Conservation (phyloP, 257 asterid species). For the Nicotiana obtusifolia region DNA sequence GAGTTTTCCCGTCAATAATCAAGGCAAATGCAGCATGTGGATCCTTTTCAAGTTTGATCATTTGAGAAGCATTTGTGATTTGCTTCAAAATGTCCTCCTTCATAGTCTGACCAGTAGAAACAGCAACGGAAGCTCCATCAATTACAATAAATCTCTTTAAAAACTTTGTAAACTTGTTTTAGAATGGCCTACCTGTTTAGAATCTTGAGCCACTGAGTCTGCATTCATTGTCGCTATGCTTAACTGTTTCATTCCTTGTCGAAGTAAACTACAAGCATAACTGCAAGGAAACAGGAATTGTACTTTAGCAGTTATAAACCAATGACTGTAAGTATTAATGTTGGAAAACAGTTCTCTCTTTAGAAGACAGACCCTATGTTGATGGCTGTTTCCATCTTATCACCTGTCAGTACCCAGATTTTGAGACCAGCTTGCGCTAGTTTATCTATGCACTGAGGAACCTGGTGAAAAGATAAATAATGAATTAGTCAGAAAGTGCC, state of each 20-base stretch:
- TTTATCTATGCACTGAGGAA: constrained; percentile 98
- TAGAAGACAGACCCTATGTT: constrained; percentile 85
- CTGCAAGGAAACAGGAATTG: constrained; percentile 36
- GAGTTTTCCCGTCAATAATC: constrained; percentile 87
- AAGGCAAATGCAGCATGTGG: constrained; percentile 96
- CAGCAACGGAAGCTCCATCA: constrained; percentile 11
- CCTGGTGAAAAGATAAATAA: constrained; percentile 37
- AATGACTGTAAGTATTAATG: neutral
- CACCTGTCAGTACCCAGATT: constrained; percentile 99
- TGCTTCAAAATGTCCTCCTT: constrained; percentile 68
- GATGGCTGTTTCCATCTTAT: constrained; percentile 99
- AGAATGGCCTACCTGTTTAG: constrained; percentile 50
- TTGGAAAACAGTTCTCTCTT: neutral
- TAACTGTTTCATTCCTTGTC: constrained; percentile 95
- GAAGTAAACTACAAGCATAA: constrained; percentile 93
- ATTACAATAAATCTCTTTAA: neutral
- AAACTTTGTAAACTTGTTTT: neutral
- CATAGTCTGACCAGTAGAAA: constrained; percentile 38
- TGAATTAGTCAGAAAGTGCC: neutral
- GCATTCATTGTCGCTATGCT: constrained; percentile 40
- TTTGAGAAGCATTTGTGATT: constrained; percentile 73
- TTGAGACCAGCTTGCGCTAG: constrained; percentile 98
- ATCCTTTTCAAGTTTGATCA: constrained; percentile 75
- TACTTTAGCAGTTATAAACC: constrained; percentile 1
- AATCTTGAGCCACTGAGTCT: constrained; percentile 42